Base-by-base conservation (phyloP, 2,329 filamentous ascomycete species). In the Aureobasidium sp. region DNA sequence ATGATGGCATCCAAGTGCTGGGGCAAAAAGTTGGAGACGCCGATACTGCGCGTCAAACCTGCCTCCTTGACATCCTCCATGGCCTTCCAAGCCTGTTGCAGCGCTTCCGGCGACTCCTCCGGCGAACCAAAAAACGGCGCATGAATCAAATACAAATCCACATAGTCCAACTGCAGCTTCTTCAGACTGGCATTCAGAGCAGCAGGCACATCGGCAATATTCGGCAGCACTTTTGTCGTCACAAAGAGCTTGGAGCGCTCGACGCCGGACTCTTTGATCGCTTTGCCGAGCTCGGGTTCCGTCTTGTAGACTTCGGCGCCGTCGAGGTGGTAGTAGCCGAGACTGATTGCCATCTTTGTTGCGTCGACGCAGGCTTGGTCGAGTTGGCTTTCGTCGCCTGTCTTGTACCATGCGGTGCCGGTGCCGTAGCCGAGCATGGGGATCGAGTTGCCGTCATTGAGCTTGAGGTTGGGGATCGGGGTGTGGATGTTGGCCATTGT, bases 351-450 rank as follows among this genome's bases (percentile, higher is more conserved):
- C 66, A 76, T 80, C 62, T 87, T 82, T 48, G 81, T 77, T 0
- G 76, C 74, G 57, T 86, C 82, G 15, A 86, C 77, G 55, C 81
- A 76, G 5, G 79, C 77, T 62, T 84, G 75, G 66, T 90, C 85
- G 45, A 86, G 75, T 51, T 80, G 75, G 52, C 72, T 71, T 63
- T 80, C 78, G 9, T 79, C 74, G 2, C 76, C 74, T 4, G 71
- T 71, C 67, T 82, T 82, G 71, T 83, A 89, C 74, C 79, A 86
- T 27, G 87, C 87, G 0, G 88, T 90, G 45, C 89, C 88, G 4
- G 89, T 82, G 27, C 89, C 89, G 68, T 89, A 91, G 44, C 80
- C 86, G 20, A 91, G 85, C 79, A 88, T 81, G 12, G 89, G 89
- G 59, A 92, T 89, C 63, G 84, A 81, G 64, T 84, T 83, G 64